phyloP scores from a whole-genome alignment of 2,329 filamentous ascomycete species.

The Aurifilum marmelostoma region DNA sequence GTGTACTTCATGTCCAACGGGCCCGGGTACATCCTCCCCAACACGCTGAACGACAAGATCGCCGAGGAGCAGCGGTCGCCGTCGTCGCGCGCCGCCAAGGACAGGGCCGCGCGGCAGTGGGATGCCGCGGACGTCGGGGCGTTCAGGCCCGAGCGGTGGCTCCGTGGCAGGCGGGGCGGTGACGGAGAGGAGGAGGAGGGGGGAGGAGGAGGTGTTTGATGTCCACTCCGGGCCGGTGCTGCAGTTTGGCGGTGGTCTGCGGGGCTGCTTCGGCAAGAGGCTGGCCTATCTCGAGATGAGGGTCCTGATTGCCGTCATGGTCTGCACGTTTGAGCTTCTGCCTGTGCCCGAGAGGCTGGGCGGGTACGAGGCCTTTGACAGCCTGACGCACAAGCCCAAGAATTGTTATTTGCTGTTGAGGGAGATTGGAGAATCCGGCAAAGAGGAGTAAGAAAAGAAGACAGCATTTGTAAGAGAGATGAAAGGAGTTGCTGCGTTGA shows the following conservation, averaged over 20 bases:
- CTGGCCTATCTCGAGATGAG: slow-evolving; percentile 39
- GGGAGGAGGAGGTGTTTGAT: slow-evolving; percentile 31
- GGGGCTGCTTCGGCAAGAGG: slow-evolving; percentile 37
- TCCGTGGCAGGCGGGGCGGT: neutral
- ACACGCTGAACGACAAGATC: slow-evolving; percentile 9
- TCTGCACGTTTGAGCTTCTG: slow-evolving; percentile 37
- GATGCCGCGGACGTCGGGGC: slow-evolving; percentile 3
- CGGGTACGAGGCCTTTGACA: slow-evolving; percentile 21
- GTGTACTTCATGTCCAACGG: slow-evolving; percentile 46
- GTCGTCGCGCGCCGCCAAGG: slow-evolving; percentile 14
- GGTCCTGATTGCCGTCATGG: slow-evolving; percentile 32
- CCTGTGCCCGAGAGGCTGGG: slow-evolving; percentile 33
- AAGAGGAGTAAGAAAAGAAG: too few relatives aligned
- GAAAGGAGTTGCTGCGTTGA: too few relatives aligned
- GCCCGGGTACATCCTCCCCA: slow-evolving; percentile 17
- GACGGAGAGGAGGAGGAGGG: neutral
- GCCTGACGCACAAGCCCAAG: slow-evolving; percentile 21
- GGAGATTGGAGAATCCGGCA: neutral
- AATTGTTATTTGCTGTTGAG: slow-evolving; percentile 21
- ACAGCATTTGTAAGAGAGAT: too few relatives aligned
- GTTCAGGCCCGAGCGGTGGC: slow-evolving; percentile 26
- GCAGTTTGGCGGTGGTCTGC: slow-evolving; percentile 33
- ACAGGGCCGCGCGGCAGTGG: neutral
- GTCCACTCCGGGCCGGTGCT: slow-evolving; percentile 34
- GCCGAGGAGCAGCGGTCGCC: slow-evolving; percentile 19